Base-by-base conservation (phyloP, 805 yeast genomes). In the Starmerella lactis-condensi region DNA sequence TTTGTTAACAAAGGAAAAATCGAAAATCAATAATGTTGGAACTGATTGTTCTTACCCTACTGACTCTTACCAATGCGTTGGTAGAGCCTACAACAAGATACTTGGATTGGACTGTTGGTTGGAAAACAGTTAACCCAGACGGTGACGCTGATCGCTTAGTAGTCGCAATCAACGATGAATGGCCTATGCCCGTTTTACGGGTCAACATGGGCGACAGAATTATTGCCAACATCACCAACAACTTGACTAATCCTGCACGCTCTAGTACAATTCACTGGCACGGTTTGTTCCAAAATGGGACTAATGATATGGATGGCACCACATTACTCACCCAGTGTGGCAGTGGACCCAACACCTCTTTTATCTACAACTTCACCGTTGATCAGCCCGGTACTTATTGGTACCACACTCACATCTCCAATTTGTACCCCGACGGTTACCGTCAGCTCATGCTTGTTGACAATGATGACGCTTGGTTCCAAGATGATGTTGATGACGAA, bases 371-470 rank as follows among this genome's bases (percentile, higher is more conserved):
- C 61, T 89, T 89, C 56, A 75, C 93, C 17, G 79, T 82, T 38
- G 67, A 67, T 30, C 94, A 89, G 57, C 69, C 63, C 35, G 98
- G 98, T 47, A 67, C 93, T 13, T 89, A 63, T 64, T 89, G 98
- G 98, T 89, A 85, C 63, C 98, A 89, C 56, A 79, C 96, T 19
- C 98, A 89, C 58, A 70, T 83, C 22, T 56, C 64, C 15, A 85
- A 83, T 44, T 92, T 83, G 56, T 82, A 82, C 47, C 83, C 89
- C 54, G 96, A 89, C 51, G 98, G 98, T 51, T 50, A 59, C 33
- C 53, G 64, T 20, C 61, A 55, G 29, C 47, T 60, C 18, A 67
- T 85, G 41, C 64, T 89, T 42, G 73, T 89, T 45, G 73, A 75
- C 44, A 77, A 72, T 42, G 69, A 65, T 26, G 61, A 62, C 12